These are phyloP conservation scores for Diaporthe vexans DNA, from an alignment of 2,329 filamentous ascomycete genomes.

Conservation along the genomic window DNA sequence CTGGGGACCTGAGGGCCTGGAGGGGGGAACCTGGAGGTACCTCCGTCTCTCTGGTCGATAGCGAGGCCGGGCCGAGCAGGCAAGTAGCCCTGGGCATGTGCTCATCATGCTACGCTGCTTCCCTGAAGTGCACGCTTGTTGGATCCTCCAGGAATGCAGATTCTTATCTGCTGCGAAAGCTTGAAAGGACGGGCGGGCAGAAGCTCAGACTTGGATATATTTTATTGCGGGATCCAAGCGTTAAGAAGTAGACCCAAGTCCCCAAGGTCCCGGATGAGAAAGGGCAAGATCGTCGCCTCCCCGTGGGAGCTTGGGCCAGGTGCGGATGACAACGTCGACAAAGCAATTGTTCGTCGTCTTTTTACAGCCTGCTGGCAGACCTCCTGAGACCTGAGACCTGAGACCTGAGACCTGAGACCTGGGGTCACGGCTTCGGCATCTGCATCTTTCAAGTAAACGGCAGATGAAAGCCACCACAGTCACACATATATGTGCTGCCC, in stretches of 20 bases:
- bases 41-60: not conserved
- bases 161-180: not conserved
- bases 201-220: conserved; percentile 10
- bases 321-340: not conserved
- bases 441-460: not conserved
- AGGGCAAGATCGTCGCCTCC: conserved; percentile 20
- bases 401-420: not conserved
- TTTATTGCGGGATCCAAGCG: conserved; percentile 27
- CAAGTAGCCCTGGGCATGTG: conserved; percentile 11
- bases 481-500: not conserved
- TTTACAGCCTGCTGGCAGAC: not conserved
- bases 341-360: conserved; percentile 11
- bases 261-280: not conserved
- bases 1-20: conserved; percentile 5
- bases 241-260: not conserved
- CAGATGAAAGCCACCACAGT: conserved; percentile 1
- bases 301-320: conserved; percentile 19
- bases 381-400: not conserved
- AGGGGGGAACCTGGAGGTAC: not conserved
- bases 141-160: not conserved
- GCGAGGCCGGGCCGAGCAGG: conserved; percentile 23
- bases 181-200: not conserved
- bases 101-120: conserved; percentile 18
- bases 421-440: not conserved
- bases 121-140: not conserved